Conservation (phyloP, 2,329 filamentous ascomycete species). For the Tothia fuscella region DNA sequence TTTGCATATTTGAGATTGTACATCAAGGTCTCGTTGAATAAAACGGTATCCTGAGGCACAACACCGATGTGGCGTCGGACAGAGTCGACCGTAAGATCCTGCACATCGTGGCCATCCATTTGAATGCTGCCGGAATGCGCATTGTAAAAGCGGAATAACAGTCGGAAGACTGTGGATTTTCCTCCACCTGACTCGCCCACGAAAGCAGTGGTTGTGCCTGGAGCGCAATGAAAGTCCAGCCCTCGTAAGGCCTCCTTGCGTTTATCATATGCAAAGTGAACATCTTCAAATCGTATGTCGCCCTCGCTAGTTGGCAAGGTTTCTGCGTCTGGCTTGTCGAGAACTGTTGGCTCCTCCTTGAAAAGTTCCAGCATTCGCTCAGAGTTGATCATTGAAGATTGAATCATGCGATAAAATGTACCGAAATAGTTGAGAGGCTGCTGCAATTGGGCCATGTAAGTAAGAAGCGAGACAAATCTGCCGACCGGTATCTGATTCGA, state of each 20-base stretch:
- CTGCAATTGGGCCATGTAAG: conserved; percentile 64
- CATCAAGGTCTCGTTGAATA: conserved; percentile 92
- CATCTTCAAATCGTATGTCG: conserved; percentile 75
- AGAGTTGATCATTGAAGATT: conserved; percentile 94
- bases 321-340: conserved; percentile 58
- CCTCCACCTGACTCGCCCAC: conserved; percentile 95
- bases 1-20: conserved; percentile 91
- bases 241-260: conserved; percentile 76
- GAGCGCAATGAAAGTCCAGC: conserved; percentile 71
- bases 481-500: conserved; percentile 49
- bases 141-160: conserved; percentile 96
- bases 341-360: conserved; percentile 86
- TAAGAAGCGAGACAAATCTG: conserved; percentile 58
- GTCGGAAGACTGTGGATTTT: conserved; percentile 90
- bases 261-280: conserved; percentile 80
- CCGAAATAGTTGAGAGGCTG: conserved; percentile 66
- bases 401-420: conserved; percentile 90
- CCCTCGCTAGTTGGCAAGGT: conserved; percentile 59
- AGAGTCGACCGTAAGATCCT: conserved; percentile 86
- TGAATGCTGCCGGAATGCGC: conserved; percentile 66
- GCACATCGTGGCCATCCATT: conserved; percentile 74
- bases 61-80: conserved; percentile 84
- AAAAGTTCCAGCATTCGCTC: conserved; percentile 92
- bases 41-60: conserved; percentile 88
- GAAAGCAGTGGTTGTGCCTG: conserved; percentile 88